Evolutionary conservation across 495 filamentous ascomycete genomes (phyloP), one percentile per base, ranked within the genome.

Genomic region (Xylaria sp.): DNA sequence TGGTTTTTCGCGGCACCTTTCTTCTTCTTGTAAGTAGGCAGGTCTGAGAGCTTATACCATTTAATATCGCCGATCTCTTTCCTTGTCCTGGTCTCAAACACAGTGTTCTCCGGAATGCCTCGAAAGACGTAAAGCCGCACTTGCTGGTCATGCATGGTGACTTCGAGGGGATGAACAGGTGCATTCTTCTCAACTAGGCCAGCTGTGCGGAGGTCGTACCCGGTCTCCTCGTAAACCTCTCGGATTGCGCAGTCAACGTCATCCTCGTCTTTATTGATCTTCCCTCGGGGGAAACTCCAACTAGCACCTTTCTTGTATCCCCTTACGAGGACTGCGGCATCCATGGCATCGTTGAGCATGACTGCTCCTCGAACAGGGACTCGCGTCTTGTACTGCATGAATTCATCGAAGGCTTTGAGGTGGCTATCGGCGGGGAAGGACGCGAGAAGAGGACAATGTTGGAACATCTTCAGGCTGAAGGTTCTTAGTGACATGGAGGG

Each of bases 31-130:
- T 91, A 89, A 0, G 93, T 92, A 0, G 96, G 96, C 17, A 99
- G 85, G 41, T 97, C 94, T 0, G 92, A 91, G 17, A 99, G 82
- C 69, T 88, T 92, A 80, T 95, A 97, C 96, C 96, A 99, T 75
- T 91, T 83, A 69, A 99, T 96, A 80, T 92, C 94, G 78, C 95
- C 97, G 79, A 99, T 99, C 81, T 99, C 97, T 79, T 98, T 98
- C 61, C 96, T 86, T 5, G 96, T 98, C 61, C 90, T 90, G 14
- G 97, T 93, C 74, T 93, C 90, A 77, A 99, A 99, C 64, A 90
- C 75, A 3, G 93, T 93, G 75, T 97, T 90, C 81, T 91, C 91
- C 17, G 93, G 91, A 21, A 98, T 88, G 61, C 93, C 90, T 29
- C 93, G 89, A 77, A 98, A 95, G 53, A 98, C 91, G 77, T 94